A percentile compares a stretch with the other conserved stretches of the same genome.
Evolutionary conservation across 176 grass and related monocot genomes (phyloP).

Genomic region (Puya raimondii): DNA sequence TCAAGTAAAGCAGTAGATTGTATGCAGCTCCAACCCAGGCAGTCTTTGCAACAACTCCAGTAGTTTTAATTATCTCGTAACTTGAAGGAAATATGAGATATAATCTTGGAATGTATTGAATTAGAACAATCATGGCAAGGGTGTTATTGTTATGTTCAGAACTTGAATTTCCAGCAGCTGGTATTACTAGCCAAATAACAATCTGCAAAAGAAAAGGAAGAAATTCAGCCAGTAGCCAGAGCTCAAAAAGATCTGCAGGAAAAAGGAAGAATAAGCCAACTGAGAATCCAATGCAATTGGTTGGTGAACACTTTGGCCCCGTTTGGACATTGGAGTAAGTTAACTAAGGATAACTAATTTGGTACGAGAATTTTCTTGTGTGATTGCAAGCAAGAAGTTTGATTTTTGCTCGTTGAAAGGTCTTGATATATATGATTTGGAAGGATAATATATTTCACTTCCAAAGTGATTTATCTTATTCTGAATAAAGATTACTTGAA

Average conservation of each 20-base stretch:
- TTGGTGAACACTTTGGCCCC: too few species aligned
- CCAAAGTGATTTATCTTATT: too few species aligned
- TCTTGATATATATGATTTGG: too few species aligned
- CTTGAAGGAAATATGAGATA: conserved; percentile 98
- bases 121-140: conserved; percentile 78
- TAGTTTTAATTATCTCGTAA: conserved; percentile 79
- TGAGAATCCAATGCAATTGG: too few species aligned
- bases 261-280: neutral
- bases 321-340: too few species aligned
- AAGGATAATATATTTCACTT: too few species aligned
- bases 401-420: too few species aligned
- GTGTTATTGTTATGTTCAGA: conserved; percentile 88
- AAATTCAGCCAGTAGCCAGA: neutral
- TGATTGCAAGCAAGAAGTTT: too few species aligned
- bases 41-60: conserved; percentile 88
- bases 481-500: too few species aligned
- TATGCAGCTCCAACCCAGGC: conserved; percentile 94
- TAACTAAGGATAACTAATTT: too few species aligned
- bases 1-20: conserved; percentile 91
- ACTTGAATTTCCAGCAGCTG: conserved; percentile 57
- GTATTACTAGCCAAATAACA: conserved; percentile 89
- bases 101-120: conserved; percentile 86
- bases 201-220: conserved; percentile 50
- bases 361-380: too few species aligned
- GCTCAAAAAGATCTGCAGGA: neutral